phyloP scores from a whole-genome alignment of 352 stramenopile genomes.

The Globisporangium lucens region DNA sequence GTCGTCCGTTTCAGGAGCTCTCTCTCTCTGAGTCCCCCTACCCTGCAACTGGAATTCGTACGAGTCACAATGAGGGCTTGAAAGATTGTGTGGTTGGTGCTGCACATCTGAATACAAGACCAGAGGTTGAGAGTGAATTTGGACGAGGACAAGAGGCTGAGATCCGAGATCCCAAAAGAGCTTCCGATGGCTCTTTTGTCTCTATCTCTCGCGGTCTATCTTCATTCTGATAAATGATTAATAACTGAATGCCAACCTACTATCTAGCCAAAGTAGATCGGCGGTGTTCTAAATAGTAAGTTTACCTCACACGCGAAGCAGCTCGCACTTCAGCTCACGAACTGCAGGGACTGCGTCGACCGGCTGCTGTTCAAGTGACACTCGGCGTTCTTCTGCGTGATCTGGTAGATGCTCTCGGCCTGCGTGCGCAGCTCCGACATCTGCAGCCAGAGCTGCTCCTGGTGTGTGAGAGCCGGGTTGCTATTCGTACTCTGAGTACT shows the following conservation, averaged over 20 bases:
- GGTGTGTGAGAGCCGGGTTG: conserved; percentile 6
- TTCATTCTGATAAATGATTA: conserved; percentile 1
- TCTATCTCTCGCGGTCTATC: background rate
- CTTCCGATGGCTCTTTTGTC: conserved; percentile 8
- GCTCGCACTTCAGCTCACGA: background rate
- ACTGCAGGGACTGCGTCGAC: conserved; percentile 4
- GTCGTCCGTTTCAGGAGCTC: background rate
- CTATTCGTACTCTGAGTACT: background rate
- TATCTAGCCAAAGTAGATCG: background rate
- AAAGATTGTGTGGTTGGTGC: background rate
- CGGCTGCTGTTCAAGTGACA: conserved; percentile 2
- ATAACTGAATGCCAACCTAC: background rate
- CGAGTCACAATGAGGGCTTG: background rate
- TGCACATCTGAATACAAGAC: background rate
- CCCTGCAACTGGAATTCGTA: background rate
- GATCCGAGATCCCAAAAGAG: background rate
- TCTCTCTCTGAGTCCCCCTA: background rate
- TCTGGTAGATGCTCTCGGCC: conserved; percentile 47
- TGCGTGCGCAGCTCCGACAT: conserved; percentile 42
- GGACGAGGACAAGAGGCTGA: too few species aligned
- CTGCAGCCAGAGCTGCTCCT: conserved; percentile 39
- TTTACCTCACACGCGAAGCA: background rate
- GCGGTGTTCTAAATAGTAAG: background rate
- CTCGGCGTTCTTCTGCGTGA: conserved; percentile 12
- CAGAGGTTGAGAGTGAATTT: background rate